Percentiles rank a stretch among this genome's conserved stretches.
Conservation (phyloP, 2,329 filamentous ascomycete genomes). For the Lojkania enalia region DNA sequence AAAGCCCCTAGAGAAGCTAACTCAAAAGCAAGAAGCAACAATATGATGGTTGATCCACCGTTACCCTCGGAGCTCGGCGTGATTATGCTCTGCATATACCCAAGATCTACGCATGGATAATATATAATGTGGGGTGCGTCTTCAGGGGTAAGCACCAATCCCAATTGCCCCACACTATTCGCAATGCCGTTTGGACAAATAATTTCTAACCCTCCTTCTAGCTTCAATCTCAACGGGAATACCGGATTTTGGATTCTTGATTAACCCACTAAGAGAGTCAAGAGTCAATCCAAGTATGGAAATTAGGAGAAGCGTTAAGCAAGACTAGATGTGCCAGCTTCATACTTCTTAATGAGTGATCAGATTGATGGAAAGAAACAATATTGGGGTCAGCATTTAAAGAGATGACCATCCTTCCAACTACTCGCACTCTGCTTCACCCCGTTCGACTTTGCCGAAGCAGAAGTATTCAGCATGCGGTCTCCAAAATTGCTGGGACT, state of each 20-base stretch:
- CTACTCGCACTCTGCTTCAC: slow-evolving; percentile 4
- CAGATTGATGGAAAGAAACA: neutral
- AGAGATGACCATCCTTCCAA: neutral
- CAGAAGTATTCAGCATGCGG: slow-evolving; percentile 1
- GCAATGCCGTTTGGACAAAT: neutral
- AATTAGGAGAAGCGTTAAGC: no score
- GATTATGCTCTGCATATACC: neutral
- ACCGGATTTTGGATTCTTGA: neutral
- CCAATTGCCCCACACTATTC: slow-evolving; percentile 9
- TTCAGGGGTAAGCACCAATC: slow-evolving; percentile 7
- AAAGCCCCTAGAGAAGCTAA: no score
- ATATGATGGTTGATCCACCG: no score
- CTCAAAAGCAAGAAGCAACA: no score
- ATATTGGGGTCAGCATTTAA: neutral
- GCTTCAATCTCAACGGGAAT: neutral
- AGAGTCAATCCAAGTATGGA: no score
- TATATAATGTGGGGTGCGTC: slow-evolving; percentile 8
- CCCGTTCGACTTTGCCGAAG: neutral
- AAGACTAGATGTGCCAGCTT: neutral
- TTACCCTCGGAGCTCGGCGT: slow-evolving; percentile 10
- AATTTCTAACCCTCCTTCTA: neutral
- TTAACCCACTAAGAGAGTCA: no score
- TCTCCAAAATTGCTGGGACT: slow-evolving; percentile 2
- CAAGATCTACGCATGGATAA: neutral
- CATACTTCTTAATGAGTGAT: neutral